phyloP scores from a whole-genome alignment of 163 green algal species.

The Chlorella variabilis region DNA sequence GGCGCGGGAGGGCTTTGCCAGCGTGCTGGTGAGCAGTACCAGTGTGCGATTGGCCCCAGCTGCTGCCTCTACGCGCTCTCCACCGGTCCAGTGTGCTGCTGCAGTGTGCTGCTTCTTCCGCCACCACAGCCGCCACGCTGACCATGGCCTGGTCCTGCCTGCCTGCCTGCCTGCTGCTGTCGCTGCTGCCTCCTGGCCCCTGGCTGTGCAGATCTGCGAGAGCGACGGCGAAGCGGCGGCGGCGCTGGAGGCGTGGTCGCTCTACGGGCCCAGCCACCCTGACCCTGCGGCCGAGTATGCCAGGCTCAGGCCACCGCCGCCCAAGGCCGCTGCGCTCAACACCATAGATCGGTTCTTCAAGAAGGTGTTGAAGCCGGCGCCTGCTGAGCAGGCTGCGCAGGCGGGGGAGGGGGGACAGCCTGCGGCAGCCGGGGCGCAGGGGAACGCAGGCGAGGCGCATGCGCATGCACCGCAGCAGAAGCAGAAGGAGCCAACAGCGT shows the following conservation, averaged over 20 bases:
- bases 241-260: slow-evolving; percentile 51
- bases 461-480: background rate
- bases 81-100: too few relatives aligned
- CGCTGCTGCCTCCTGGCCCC: too few relatives aligned
- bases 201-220: slow-evolving; percentile 34
- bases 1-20: slow-evolving; percentile 48
- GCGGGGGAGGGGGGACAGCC: background rate
- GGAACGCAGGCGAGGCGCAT: too few relatives aligned
- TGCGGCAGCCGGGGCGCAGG: background rate
- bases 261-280: slow-evolving; percentile 24
- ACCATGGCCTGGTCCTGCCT: too few relatives aligned
- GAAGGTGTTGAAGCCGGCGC: background rate
- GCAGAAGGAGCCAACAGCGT: background rate
- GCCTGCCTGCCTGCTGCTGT: too few relatives aligned
- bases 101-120: too few relatives aligned
- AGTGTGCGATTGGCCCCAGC: background rate
- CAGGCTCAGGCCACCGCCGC: slow-evolving; percentile 5
- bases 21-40: slow-evolving; percentile 51
- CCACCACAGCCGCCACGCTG: too few relatives aligned
- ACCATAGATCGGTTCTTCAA: background rate
- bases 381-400: background rate
- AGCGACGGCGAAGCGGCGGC: slow-evolving; percentile 41
- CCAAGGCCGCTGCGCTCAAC: slow-evolving; percentile 8
- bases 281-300: slow-evolving; percentile 16
- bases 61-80: background rate